These are phyloP conservation scores for Yamadazyma nakazawae DNA, from an alignment of 805 yeast genomes.

Conservation along the genomic window DNA sequence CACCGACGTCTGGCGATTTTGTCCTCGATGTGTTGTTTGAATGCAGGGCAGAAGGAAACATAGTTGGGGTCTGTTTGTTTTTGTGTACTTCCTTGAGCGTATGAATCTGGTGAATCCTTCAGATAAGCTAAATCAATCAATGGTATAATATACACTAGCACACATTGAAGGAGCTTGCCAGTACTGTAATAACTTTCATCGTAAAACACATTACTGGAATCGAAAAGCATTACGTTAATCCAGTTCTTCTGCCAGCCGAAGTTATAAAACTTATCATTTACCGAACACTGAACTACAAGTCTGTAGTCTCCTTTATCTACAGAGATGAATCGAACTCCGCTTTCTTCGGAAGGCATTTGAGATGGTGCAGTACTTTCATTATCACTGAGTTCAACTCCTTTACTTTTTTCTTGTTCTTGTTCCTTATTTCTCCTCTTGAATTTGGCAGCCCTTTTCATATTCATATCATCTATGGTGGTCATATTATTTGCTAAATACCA, in stretches of 20 bases:
- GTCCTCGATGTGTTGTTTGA: conserved; percentile 11
- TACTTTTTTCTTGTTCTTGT: neutral
- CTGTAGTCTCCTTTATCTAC: conserved; percentile 18
- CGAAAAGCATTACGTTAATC: conserved; percentile 26
- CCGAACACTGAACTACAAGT: conserved; percentile 31
- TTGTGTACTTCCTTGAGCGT: neutral
- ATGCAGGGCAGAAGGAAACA: conserved; percentile 9
- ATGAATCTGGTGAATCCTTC: neutral
- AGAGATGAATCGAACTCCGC: conserved; percentile 8
- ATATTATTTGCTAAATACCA: conserved; percentile 45
- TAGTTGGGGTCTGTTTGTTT: neutral
- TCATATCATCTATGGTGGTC: conserved; percentile 60
- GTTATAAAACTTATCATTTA: conserved; percentile 32
- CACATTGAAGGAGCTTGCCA: conserved; percentile 14
- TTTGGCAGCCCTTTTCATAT: conserved; percentile 30
- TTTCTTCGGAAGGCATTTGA: neutral
- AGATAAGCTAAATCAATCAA: conserved; percentile 18
- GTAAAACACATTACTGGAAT: conserved; percentile 5
- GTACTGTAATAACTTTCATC: conserved; percentile 9
- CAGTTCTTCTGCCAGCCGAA: conserved; percentile 37
- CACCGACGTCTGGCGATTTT: conserved; percentile 17
- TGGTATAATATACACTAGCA: conserved; percentile 20
- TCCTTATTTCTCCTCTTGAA: neutral
- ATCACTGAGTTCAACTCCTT: neutral
- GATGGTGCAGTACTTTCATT: neutral